Evolutionary conservation across 140 eudicot genomes (phyloP), one percentile per base, ranked within the genome.

Genomic region (Erigeron philadelphicus): DNA sequence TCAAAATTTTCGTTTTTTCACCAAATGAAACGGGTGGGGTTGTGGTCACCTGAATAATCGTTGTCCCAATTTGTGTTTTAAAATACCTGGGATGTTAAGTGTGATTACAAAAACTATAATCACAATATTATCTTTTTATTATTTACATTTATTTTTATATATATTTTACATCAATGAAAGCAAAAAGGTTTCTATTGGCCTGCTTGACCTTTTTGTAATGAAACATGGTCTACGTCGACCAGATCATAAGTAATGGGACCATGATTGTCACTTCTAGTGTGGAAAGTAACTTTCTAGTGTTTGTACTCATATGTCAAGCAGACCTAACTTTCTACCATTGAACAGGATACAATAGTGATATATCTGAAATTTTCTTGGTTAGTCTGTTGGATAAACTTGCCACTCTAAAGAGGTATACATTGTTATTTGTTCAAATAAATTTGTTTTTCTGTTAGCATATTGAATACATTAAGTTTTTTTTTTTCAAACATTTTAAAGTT

Each of bases 301-400:
- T 62, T 6, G 6, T 9, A 5, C n/a, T 70, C 66, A 70, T 42
- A 8, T 2, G 7, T 57, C 55, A n/a, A 63, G 44, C n/a, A 61
- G 35, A 35, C 18, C 54, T 52, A 75, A 75, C 58, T 17, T 72
- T 63, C 44, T 69, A 46, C 23, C 53, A 21, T 78, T 70, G 9
- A 74, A 78, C 95, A 93, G 98, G 96, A 73, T 74, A 84, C 84
- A 93, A 93, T 74, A 70, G 75, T 74, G 74, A 87, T 12, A 66
- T 92, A 64, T 77, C 96, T 71, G 95, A 87, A 72, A 78, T 72
- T 78, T 80, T 82, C 13, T 49, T 93, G 16, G 79, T 77, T 15
- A 74, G 77, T 72, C 81, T 93, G 11, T 64, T 93, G 81, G 73
- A 54, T 75, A 93, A 86, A 76, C 92, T 93, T 69, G 88, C 88